Evolutionary conservation across 2,329 filamentous ascomycete genomes (phyloP).

Genomic region (Periglandula ipomoeae): DNA sequence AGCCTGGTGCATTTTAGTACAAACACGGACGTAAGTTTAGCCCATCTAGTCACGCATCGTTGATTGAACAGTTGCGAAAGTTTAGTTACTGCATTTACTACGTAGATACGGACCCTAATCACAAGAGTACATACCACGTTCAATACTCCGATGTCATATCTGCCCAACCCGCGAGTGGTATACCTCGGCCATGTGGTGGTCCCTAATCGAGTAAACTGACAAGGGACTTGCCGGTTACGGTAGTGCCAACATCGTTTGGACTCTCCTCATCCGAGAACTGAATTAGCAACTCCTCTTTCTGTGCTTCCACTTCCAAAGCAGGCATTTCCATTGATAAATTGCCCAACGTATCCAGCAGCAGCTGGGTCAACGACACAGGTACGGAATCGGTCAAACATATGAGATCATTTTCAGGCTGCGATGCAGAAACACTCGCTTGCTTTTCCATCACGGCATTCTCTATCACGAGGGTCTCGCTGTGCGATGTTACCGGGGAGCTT

Average conservation of each 20-base stretch:
- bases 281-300: neutral
- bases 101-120: too few species aligned
- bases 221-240: neutral
- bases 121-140: too few species aligned
- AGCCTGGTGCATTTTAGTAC: too few species aligned
- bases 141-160: neutral
- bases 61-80: too few species aligned
- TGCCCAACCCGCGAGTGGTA: too few species aligned
- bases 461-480: too few species aligned
- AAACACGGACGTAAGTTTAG: too few species aligned
- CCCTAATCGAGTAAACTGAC: conserved; percentile 1
- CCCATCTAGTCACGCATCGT: too few species aligned
- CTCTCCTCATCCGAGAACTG: conserved; percentile 5
- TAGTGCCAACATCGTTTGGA: neutral
- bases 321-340: neutral
- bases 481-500: too few species aligned
- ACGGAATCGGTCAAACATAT: conserved; percentile 1
- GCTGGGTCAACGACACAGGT: conserved; percentile 1
- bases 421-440: neutral
- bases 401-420: neutral
- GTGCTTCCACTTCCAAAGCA: neutral
- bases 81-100: too few species aligned
- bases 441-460: neutral
- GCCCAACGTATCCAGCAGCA: neutral
- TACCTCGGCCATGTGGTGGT: too few species aligned